phyloP scores from a whole-genome alignment of 345 rosid species.

The Passiflora organensis region DNA sequence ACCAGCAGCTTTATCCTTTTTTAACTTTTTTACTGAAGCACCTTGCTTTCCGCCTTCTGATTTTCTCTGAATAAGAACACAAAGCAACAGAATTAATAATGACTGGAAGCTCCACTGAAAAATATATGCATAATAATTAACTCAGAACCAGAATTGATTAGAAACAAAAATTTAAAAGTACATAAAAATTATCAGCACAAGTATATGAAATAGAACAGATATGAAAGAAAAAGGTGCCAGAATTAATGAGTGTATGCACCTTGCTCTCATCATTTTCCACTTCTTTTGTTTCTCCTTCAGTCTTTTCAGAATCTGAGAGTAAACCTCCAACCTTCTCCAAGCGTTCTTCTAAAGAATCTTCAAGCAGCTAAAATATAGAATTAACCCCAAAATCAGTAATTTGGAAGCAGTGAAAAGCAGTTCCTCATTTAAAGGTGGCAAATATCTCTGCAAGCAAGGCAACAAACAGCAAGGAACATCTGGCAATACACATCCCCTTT shows the following conservation, averaged over 20 bases:
- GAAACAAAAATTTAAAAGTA: neutral
- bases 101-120: neutral
- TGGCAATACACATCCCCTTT: too few species aligned
- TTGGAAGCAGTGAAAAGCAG: neutral
- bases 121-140: neutral
- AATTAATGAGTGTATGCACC: conserved; percentile 36
- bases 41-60: conserved; percentile 81
- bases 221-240: neutral
- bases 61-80: conserved; percentile 58
- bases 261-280: conserved; percentile 77
- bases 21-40: conserved; percentile 68
- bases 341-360: conserved; percentile 83
- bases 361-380: conserved; percentile 58
- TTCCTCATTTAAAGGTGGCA: neutral
- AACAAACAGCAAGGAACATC: too few species aligned
- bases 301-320: conserved; percentile 76
- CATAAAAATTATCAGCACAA: neutral
- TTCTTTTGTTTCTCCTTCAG: conserved; percentile 77
- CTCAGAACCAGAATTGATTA: conserved; percentile 1
- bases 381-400: conserved; percentile 1
- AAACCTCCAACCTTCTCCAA: conserved; percentile 71
- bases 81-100: conserved; percentile 5
- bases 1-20: conserved; percentile 73
- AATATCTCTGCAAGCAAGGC: too few species aligned
- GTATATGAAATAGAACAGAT: neutral